phyloP scores from a whole-genome alignment of 257 asterid genomes.

The Salvia miltiorrhiza region DNA sequence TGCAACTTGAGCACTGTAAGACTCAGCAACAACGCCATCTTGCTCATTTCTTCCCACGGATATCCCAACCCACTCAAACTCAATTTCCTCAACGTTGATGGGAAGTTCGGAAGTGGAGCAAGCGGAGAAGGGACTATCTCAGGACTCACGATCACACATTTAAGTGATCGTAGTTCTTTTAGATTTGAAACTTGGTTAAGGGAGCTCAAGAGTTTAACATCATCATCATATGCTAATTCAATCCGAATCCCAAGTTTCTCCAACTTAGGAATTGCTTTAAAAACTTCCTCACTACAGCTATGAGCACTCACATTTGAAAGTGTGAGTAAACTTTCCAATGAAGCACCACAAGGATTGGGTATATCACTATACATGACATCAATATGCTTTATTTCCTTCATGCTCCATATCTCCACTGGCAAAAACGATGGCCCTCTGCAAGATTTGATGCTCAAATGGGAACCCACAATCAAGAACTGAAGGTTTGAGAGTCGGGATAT shows the following conservation, averaged over 20 bases:
- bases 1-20: not conserved
- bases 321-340: not conserved
- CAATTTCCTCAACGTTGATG: not conserved
- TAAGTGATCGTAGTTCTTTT: conserved; percentile 4
- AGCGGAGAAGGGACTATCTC: not conserved
- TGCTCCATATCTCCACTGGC: conserved; percentile 8
- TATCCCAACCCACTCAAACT: conserved; percentile 11
- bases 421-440: not conserved
- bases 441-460: not conserved
- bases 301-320: conserved; percentile 8
- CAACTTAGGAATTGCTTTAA: not conserved
- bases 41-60: not conserved
- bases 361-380: not conserved
- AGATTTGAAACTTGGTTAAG: not conserved
- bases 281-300: not conserved
- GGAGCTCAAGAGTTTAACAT: not conserved
- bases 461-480: conserved; percentile 10
- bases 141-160: conserved; percentile 19
- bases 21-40: not conserved
- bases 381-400: conserved; percentile 15
- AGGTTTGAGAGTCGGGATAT: conserved; percentile 16
- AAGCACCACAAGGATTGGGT: not conserved
- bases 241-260: conserved; percentile 8
- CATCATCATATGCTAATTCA: not conserved
- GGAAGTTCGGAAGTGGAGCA: not conserved